Base-by-base conservation (phyloP, 1,139 yeast genomes). In the Yamadazyma diospyri region DNA sequence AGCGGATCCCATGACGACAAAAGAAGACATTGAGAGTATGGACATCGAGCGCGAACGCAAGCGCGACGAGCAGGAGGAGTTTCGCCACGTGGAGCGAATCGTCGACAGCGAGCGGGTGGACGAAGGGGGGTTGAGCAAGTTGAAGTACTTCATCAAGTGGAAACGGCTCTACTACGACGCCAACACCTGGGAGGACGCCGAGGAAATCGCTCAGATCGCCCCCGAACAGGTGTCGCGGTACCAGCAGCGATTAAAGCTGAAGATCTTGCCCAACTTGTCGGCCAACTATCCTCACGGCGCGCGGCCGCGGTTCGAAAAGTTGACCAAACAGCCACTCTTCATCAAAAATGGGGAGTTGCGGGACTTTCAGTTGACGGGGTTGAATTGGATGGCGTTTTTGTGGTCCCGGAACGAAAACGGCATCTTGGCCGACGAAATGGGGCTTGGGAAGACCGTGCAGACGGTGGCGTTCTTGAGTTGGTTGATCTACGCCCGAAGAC, bases 381-480 rank as follows among this genome's bases (percentile, higher is more conserved):
- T 94, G 42, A 94, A 94, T 59, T 94, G 98, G 99, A 94, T 94
- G 98, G 98, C 98, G 0, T 94, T 88, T 55, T 68, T 94, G 42
- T 94, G 98, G 98, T 86, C 96, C 3, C 76, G 97, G 53, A 87
- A 92, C 57, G 97, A 92, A 61, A 94, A 92, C 57, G 99, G 99
- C 36, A 94, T 94, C 35, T 66, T 94, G 30, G 98, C 99, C 5
- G 99, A 94, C 65, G 99, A 94, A 58, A 94, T 94, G 99, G 99
- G 99, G 37, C 71, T 94, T 36, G 99, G 99, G 47, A 92, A 92
- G 57, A 92, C 99, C 6, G 97, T 92, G 16, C 99, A 92, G 62
- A 92, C 98, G 0, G 96, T 94, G 10, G 76, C 96, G 2, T 94
- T 94, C 52, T 67, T 94, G 42, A 84, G 95, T 30, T 92, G 97